phyloP scores from a whole-genome alignment of 176 grass and related monocot species.

The Hyparrhenia diplandra region DNA sequence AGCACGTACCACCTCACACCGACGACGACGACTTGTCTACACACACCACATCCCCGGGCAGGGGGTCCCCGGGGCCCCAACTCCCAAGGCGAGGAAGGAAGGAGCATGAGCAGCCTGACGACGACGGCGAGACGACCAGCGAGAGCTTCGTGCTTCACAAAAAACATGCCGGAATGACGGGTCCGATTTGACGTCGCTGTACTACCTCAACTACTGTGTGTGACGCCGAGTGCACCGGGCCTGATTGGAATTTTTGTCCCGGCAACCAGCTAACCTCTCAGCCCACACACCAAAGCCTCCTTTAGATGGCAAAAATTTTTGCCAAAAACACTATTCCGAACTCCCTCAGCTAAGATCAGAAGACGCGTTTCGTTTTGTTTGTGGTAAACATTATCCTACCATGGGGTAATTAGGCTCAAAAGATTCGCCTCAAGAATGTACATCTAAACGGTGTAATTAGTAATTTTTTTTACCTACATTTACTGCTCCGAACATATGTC shows the following conservation, averaged over 20 bases:
- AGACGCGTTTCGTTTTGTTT: no score
- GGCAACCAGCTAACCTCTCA: no score
- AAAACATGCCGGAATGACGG: neutral
- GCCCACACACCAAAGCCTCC: no score
- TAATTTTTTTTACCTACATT: no score
- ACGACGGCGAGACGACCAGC: neutral
- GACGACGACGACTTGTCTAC: conserved; percentile 35
- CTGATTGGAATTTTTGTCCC: neutral
- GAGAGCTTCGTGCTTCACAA: conserved; percentile 16
- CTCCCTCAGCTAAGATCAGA: no score
- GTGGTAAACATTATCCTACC: no score
- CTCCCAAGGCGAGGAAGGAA: neutral
- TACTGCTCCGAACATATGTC: no score
- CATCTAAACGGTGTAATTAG: no score
- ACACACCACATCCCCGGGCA: neutral
- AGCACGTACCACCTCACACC: conserved; percentile 10
- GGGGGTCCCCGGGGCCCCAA: neutral
- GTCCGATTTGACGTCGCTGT: neutral
- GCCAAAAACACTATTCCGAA: no score
- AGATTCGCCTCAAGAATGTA: no score
- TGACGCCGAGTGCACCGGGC: neutral
- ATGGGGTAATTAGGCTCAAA: no score
- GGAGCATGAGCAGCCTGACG: neutral
- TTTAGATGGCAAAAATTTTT: no score
- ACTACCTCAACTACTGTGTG: neutral